Evolutionary conservation across 768 basidiomycete genomes (phyloP).

Genomic region (Mycena galericulata): DNA sequence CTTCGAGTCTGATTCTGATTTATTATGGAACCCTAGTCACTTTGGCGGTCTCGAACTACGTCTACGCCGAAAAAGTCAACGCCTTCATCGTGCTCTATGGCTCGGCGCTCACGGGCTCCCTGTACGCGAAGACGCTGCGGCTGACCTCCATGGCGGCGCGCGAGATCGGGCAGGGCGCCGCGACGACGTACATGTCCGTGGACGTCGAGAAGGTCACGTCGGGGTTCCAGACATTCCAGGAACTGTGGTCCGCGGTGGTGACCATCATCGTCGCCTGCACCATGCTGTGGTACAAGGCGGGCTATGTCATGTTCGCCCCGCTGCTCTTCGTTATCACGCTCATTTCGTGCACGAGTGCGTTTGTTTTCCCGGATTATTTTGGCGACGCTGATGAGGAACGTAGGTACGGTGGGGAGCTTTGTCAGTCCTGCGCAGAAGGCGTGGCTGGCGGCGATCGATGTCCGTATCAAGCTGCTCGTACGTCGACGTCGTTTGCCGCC

Average conservation of each 20-base stretch:
- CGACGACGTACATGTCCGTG: conserved; percentile 26
- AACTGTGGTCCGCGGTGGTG: conserved; percentile 18
- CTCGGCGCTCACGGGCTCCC: conserved; percentile 23
- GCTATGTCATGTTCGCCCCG: conserved; percentile 20
- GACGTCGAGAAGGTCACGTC: conserved; percentile 19
- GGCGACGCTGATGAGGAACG: neutral
- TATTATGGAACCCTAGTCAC: neutral
- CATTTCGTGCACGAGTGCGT: conserved; percentile 1
- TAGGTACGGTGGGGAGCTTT: conserved; percentile 18
- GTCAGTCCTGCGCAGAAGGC: conserved; percentile 15
- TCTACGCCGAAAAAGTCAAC: conserved; percentile 12
- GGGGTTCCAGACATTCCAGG: conserved; percentile 17
- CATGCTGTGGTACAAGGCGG: conserved; percentile 19
- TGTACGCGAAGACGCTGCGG: conserved; percentile 19
- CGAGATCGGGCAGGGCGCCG: conserved; percentile 24
- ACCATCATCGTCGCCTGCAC: conserved; percentile 19
- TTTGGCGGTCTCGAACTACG: conserved; percentile 3
- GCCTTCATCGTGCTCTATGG: conserved; percentile 26
- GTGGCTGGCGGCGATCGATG: conserved; percentile 22
- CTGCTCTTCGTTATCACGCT: conserved; percentile 9
- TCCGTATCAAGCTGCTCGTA: conserved; percentile 27
- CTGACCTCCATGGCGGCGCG: conserved; percentile 24
- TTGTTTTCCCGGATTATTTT: neutral
- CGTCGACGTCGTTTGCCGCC: neutral
- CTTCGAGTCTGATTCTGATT: neutral